phyloP scores from a whole-genome alignment of 73 alveolate genomes.

The Paramecium octaurelia region DNA sequence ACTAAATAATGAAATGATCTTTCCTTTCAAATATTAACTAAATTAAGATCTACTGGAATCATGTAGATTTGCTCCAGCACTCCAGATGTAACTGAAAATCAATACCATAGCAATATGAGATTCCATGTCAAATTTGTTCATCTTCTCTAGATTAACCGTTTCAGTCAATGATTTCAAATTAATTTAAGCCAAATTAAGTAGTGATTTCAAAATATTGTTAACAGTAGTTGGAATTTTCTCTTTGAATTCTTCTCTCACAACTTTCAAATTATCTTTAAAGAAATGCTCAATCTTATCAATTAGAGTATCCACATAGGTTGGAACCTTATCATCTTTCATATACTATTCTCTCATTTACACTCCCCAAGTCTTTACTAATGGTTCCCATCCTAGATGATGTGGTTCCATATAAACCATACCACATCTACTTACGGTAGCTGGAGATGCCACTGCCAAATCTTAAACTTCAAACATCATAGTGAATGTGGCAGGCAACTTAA shows the following conservation, averaged over 20 bases:
- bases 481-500: conserved; percentile 97
- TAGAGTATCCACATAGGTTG: conserved; percentile 66
- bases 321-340: conserved; percentile 50
- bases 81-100: conserved; percentile 95
- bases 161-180: conserved; percentile 82
- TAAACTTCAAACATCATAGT: conserved; percentile 99
- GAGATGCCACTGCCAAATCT: conserved; percentile 99
- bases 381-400: conserved; percentile 98
- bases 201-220: conserved; percentile 87
- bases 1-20: conserved; percentile 66
- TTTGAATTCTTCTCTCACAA: conserved; percentile 94
- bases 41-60: conserved; percentile 88
- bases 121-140: conserved; percentile 77
- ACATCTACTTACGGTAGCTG: conserved; percentile 99
- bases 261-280: conserved; percentile 73
- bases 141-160: conserved; percentile 69
- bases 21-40: conserved; percentile 73
- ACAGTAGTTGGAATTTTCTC: conserved; percentile 91
- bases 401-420: conserved; percentile 99
- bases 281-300: conserved; percentile 68
- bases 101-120: conserved; percentile 77
- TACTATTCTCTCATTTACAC: conserved; percentile 72
- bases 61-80: conserved; percentile 96
- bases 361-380: conserved; percentile 88
- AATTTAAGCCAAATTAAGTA: conserved; percentile 85